Base-by-base conservation (phyloP, 1,284 basidiomycete species). In the Sporisorium graminicola region DNA sequence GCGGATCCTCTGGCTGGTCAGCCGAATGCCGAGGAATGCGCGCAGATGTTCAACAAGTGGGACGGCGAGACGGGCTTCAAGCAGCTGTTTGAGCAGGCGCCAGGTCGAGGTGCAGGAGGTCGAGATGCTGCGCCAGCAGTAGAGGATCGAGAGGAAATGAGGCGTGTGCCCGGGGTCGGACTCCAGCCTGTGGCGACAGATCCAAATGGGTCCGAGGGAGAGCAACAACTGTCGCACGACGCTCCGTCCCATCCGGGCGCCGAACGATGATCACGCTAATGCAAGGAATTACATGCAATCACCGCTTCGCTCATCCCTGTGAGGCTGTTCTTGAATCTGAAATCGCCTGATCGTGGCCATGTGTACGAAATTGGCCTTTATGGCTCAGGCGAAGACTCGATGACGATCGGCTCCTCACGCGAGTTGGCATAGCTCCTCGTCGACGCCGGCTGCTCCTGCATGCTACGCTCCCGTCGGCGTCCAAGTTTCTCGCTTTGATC, bases 11-110 rank as follows among this genome's bases (percentile, higher is more conserved):
- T 90, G 47, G 78, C 88, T 2, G 93, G 93, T 4, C 89, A 87
- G 50, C 93, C 93, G 2, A 92, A 88, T 42, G 93, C 92, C 0
- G 90, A 92, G 54, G 90, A 93, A 78, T 89, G 90, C 1, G 92
- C 86, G 4, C 68, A 72, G 37, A 84, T 86, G 78, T 87, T 82
- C 54, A 77, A 77, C 40, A 80, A 61, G 59, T 78, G 74, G 75
- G 73, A 82, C 0, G 79, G 70, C 14, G 67, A 79, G 22, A 27
- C 22, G 6, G 80, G 80, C 3, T 67, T 64, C 35, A 66, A 64
- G 50, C 37, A 56, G 33, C 58, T 80, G 4, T 82, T 82, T 46
- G 63, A 74, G 44, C 26, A 53, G 4, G 80, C 80, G 14, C 22
- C 46, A 16, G 80, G 77, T 2, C 52, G 79, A 43, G 80, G 77